A percentile compares a stretch with the other conserved stretches of the same genome.
These are phyloP conservation scores for Hypoxylon perforatum DNA, from an alignment of 495 filamentous ascomycete genomes.

Conservation along the genomic window DNA sequence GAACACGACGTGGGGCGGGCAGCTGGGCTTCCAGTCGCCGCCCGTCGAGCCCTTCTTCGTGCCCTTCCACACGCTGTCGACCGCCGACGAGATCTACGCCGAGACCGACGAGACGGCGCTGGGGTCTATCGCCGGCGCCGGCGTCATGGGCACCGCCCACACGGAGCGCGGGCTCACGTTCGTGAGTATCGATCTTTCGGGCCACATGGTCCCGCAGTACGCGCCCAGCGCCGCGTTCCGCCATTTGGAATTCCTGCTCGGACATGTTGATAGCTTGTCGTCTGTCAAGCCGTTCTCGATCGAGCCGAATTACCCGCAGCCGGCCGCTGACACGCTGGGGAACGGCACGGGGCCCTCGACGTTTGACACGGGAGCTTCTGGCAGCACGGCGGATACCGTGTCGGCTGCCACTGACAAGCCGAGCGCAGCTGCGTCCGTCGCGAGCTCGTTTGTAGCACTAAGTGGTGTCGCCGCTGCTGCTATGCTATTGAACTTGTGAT, in stretches of 20 bases:
- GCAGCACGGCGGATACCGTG: background rate
- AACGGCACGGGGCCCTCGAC: constrained; percentile 46
- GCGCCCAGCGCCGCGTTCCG: constrained; percentile 51
- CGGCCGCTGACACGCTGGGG: constrained; percentile 35
- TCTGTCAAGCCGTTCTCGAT: constrained; percentile 46
- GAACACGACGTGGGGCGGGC: constrained; percentile 85
- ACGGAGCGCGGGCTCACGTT: constrained; percentile 52
- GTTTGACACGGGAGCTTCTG: background rate
- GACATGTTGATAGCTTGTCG: constrained; percentile 47
- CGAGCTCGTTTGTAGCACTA: background rate
- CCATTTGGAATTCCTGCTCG: constrained; percentile 52
- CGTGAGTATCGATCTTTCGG: constrained; percentile 46
- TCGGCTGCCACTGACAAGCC: background rate
- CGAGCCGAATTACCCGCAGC: constrained; percentile 39
- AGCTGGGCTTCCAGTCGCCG: constrained; percentile 71
- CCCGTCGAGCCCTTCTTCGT: constrained; percentile 73
- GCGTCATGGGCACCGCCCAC: constrained; percentile 50
- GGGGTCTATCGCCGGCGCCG: constrained; percentile 40
- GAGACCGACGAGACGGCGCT: constrained; percentile 37
- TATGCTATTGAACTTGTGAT: constrained; percentile 11
- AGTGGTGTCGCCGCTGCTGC: background rate
- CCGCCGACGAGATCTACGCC: constrained; percentile 25
- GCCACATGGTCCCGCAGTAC: constrained; percentile 51
- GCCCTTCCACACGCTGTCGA: constrained; percentile 65
- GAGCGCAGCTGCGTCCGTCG: background rate